Conservation (phyloP, 148 eudicot species). For the Suaeda aralocaspica region DNA sequence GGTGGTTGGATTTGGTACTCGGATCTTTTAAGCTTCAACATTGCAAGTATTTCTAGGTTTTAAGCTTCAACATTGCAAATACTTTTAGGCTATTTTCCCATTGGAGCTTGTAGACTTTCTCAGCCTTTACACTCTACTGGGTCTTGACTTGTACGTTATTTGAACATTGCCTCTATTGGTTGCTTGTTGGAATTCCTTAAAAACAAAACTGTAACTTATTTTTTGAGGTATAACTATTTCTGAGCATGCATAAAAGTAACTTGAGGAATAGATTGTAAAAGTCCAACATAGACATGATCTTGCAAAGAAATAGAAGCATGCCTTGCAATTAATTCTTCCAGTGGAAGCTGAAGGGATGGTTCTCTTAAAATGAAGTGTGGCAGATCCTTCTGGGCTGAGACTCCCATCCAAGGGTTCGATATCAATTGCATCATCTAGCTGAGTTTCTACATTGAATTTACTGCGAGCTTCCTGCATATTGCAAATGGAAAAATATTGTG, state of each 20-base stretch:
- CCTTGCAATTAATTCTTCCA: constrained; percentile 88
- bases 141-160: background rate
- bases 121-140: too few relatives aligned
- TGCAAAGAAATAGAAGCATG: constrained; percentile 22
- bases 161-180: background rate
- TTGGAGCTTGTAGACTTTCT: background rate
- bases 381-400: constrained; percentile 77
- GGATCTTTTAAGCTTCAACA: background rate
- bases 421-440: constrained; percentile 64
- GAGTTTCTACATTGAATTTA: constrained; percentile 64
- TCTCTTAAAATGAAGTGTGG: constrained; percentile 63
- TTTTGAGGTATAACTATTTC: background rate
- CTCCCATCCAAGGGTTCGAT: constrained; percentile 73
- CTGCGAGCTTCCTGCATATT: constrained; percentile 84
- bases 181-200: too few relatives aligned
- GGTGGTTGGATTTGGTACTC: background rate
- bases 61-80: background rate
- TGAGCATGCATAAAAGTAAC: background rate
- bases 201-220: too few relatives aligned
- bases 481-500: background rate
- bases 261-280: background rate
- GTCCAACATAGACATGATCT: background rate
- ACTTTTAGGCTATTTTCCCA: background rate
- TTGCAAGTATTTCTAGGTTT: background rate
- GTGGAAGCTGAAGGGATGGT: constrained; percentile 52